Percentiles rank a stretch among this genome's conserved stretches.
These are phyloP conservation scores for Peniophora sp. DNA, from an alignment of 1,284 basidiomycete genomes.

Conservation along the genomic window DNA sequence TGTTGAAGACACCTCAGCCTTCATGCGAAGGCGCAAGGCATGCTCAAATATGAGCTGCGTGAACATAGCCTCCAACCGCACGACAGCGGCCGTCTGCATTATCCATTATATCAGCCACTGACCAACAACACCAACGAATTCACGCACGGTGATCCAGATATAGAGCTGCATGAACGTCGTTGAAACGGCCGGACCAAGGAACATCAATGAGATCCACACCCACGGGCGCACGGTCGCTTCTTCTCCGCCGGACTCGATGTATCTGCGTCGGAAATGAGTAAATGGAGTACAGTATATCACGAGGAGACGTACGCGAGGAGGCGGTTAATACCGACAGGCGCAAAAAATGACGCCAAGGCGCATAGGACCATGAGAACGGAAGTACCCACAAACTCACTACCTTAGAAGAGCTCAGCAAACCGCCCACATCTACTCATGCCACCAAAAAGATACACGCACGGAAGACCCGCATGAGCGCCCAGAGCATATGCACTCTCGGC, in stretches of 20 bases:
- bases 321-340: conserved; percentile 38
- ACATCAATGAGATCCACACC: conserved; percentile 60
- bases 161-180: conserved; percentile 38
- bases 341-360: conserved; percentile 10
- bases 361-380: neutral
- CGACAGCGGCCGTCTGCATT: conserved; percentile 24
- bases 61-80: conserved; percentile 40
- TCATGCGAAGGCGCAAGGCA: conserved; percentile 45
- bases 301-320: conserved; percentile 22
- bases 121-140: neutral
- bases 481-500: conserved; percentile 17
- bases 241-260: conserved; percentile 34
- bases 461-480: conserved; percentile 19
- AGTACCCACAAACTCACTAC: neutral
- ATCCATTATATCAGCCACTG: neutral
- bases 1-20: conserved; percentile 9
- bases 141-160: conserved; percentile 35
- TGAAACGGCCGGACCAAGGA: conserved; percentile 45
- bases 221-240: conserved; percentile 32
- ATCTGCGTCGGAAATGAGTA: conserved; percentile 18
- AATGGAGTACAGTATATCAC: neutral
- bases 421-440: conserved; percentile 2
- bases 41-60: conserved; percentile 54
- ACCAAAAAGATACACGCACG: conserved; percentile 18
- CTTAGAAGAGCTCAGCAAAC: neutral